Conservation (phyloP, 108 stramenopile genomes). For the Skeletonema costatum region DNA sequence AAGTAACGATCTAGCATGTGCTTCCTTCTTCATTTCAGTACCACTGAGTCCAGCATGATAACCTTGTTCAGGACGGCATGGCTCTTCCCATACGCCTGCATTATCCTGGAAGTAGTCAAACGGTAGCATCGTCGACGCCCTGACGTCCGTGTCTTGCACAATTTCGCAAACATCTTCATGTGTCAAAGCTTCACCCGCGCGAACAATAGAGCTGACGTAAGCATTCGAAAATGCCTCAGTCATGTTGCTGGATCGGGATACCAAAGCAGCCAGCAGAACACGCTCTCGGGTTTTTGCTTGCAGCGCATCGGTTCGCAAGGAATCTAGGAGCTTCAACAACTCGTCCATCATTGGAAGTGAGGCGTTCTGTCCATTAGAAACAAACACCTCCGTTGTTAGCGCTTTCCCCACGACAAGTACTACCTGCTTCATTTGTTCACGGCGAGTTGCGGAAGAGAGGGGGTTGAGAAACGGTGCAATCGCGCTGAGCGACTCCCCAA, state of each 20-base stretch:
- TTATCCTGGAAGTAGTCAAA: constrained; percentile 84
- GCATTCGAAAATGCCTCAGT: constrained; percentile 82
- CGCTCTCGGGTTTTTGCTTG: constrained; percentile 76
- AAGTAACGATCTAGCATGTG: constrained; percentile 80
- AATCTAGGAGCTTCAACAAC: constrained; percentile 67
- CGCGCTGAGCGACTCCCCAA: constrained; percentile 48
- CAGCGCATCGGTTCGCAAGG: constrained; percentile 63
- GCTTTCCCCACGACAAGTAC: constrained; percentile 61
- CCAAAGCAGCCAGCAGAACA: constrained; percentile 65
- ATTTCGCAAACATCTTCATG: constrained; percentile 83
- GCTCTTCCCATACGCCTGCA: constrained; percentile 83
- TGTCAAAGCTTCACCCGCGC: constrained; percentile 82
- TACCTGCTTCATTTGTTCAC: constrained; percentile 30
- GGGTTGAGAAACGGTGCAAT: constrained; percentile 42
- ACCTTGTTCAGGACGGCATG: constrained; percentile 63
- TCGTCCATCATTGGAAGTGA: constrained; percentile 55
- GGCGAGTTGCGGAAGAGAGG: constrained; percentile 2
- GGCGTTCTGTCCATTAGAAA: constrained; percentile 27
- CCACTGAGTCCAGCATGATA: constrained; percentile 63
- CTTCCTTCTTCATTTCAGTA: constrained; percentile 69
- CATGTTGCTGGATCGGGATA: constrained; percentile 72
- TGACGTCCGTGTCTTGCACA: constrained; percentile 69
- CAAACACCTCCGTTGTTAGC: constrained; percentile 45
- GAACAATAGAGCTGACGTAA: constrained; percentile 78
- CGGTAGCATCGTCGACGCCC: constrained; percentile 79